Evolutionary conservation across 2,329 filamentous ascomycete species (phyloP).

Genomic region (Fusarium abutilonis): DNA sequence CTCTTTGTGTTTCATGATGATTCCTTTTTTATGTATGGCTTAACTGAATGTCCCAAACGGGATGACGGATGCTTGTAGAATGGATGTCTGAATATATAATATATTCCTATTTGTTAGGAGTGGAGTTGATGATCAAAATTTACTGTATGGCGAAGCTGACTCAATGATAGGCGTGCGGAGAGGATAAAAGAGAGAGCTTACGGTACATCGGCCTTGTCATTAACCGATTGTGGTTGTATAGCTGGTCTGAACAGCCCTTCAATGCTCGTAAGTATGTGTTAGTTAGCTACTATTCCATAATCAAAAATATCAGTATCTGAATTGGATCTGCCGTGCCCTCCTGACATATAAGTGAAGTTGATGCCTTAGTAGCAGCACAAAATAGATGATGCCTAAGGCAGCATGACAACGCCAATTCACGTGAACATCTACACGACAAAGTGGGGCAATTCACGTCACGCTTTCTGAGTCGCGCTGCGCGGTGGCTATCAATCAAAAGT

Average conservation of each 20-base stretch:
- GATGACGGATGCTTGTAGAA: constrained; percentile 44
- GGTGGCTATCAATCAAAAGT: constrained; percentile 45
- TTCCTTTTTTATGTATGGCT: constrained; percentile 48
- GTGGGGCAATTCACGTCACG: constrained; percentile 54
- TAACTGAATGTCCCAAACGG: constrained; percentile 46
- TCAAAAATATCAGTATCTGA: background rate
- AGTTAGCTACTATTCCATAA: too few relatives aligned
- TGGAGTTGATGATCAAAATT: background rate
- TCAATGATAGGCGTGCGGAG: constrained; percentile 4
- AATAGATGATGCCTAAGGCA: background rate
- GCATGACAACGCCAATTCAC: constrained; percentile 43
- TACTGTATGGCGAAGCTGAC: constrained; percentile 9
- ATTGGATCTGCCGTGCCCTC: too few relatives aligned
- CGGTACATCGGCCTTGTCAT: too few relatives aligned
- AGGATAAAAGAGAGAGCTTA: background rate
- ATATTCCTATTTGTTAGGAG: background rate
- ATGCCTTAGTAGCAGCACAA: background rate
- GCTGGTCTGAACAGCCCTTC: too few relatives aligned
- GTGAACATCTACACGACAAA: constrained; percentile 33
- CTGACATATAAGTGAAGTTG: background rate
- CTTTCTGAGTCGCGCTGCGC: constrained; percentile 48
- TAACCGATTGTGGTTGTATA: too few relatives aligned
- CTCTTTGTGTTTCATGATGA: constrained; percentile 43
- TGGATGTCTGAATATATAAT: constrained; percentile 46
- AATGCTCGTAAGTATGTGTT: too few relatives aligned